These are phyloP conservation scores for Sphaerulina vaccinii DNA, from an alignment of 2,329 filamentous ascomycete genomes.

Conservation along the genomic window DNA sequence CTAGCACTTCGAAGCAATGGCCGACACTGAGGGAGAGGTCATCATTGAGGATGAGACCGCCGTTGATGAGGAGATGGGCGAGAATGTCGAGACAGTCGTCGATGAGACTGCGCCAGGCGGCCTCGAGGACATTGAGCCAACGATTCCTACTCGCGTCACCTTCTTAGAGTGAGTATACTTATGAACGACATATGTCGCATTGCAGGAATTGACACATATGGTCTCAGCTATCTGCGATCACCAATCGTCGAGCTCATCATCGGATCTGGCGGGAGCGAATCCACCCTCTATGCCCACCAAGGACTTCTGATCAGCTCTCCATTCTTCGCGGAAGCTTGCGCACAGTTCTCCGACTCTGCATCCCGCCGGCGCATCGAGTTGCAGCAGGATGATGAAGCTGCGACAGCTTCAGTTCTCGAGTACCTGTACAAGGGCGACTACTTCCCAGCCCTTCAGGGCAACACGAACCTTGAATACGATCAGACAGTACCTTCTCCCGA, in stretches of 20 bases:
- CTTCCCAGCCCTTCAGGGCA: constrained; percentile 66
- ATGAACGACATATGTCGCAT: background rate
- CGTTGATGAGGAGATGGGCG: constrained; percentile 53
- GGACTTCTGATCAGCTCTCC: constrained; percentile 71
- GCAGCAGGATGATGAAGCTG: constrained; percentile 65
- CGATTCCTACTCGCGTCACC: constrained; percentile 40
- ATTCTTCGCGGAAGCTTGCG: constrained; percentile 66
- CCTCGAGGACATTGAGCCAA: constrained; percentile 47
- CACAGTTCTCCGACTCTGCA: constrained; percentile 56
- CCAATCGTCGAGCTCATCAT: constrained; percentile 49
- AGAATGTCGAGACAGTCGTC: constrained; percentile 32
- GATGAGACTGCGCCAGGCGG: constrained; percentile 38
- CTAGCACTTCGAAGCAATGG: constrained; percentile 27
- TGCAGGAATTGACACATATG: background rate
- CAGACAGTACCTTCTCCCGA: constrained; percentile 65
- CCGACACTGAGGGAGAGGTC: constrained; percentile 34
- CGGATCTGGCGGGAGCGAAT: constrained; percentile 55
- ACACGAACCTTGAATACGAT: constrained; percentile 67
- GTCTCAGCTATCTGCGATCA: constrained; percentile 48
- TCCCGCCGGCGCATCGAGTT: constrained; percentile 69
- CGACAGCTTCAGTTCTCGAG: constrained; percentile 76
- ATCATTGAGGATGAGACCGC: constrained; percentile 38
- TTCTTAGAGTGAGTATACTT: constrained; percentile 46
- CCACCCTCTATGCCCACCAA: constrained; percentile 75
- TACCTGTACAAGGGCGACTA: constrained; percentile 85